Evolutionary conservation across 2,329 filamentous ascomycete species (phyloP), one percentile per base, ranked within the genome.

Genomic region (Talaromyces sp.): DNA sequence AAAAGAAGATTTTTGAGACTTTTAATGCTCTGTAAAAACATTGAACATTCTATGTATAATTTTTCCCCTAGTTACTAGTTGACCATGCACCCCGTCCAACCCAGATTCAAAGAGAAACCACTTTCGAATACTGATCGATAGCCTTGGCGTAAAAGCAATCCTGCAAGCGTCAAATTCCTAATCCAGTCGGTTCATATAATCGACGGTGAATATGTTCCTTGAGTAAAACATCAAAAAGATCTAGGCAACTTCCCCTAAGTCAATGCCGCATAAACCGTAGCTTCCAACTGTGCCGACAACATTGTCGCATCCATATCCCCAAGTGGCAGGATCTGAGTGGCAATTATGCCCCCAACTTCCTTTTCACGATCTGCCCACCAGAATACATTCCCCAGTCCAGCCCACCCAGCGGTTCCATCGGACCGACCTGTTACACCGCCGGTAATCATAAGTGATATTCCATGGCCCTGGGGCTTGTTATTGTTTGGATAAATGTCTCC

Each of bases 301-400:
- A 1, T 6, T 16, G 16, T 10, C 31, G 31, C 50, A 30, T 53
- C 30, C 50, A 53, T 7, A 65, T 84, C 72, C 1, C 63, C 78
- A 68, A 84, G 84, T 0, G 83, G 83, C 57, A 85, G 56, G 31
- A 85, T 78, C 69, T 85, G 83, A 3, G 75, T 74, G 42, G 76
- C 78, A 2, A 85, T 71, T 8, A 85, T 79, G 0, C 82, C 83
- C 0, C 79, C 85, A 51, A 88, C 74, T 0, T 84, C 85, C 61
- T 80, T 82, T 68, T 87, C 84, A 6, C 84, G 75, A 71, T 89
- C 86, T 36, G 76, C 77, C 85, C 85, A 89, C 85, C 85, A 89
- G 68, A 78, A 88, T 34, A 83, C 66, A 68, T 88, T 89, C 3
- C 84, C 72, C 33, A 88, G 66, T 0, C 87, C 86, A 1, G 82